phyloP scores from a whole-genome alignment of 1,284 basidiomycete species.

The Schizophyllum commune region DNA sequence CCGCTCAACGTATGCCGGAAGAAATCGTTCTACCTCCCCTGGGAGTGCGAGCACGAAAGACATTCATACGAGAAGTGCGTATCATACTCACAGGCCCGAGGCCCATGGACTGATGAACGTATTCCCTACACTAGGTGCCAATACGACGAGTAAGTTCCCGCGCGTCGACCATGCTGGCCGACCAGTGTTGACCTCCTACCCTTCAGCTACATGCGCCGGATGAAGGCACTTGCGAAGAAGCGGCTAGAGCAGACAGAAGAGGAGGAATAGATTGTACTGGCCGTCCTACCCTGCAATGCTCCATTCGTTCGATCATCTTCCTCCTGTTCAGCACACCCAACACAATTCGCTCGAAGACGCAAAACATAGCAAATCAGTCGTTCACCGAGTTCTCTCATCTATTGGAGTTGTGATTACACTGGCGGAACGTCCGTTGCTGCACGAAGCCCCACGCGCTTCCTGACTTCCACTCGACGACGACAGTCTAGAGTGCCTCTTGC shows the following conservation, averaged over 20 bases:
- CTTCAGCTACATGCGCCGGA: conserved; percentile 72
- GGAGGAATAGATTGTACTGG: conserved; percentile 5
- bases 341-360: too few relatives aligned
- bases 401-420: too few relatives aligned
- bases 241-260: conserved; percentile 59
- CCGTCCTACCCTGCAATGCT: too few relatives aligned
- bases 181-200: conserved; percentile 8
- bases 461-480: too few relatives aligned
- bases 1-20: conserved; percentile 76
- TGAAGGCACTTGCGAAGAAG: conserved; percentile 72
- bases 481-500: too few relatives aligned
- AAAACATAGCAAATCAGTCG: too few relatives aligned
- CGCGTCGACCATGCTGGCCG: too few relatives aligned
- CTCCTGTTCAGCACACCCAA: too few relatives aligned
- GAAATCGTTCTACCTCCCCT: conserved; percentile 30
- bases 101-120: neutral
- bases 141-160: conserved; percentile 74
- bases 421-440: too few relatives aligned
- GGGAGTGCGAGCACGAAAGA: conserved; percentile 38
- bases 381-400: too few relatives aligned
- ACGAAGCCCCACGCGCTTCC: too few relatives aligned
- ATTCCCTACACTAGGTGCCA: conserved; percentile 76
- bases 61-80: conserved; percentile 38
- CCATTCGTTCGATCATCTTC: too few relatives aligned
- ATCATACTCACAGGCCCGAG: neutral